Conservation (phyloP, 179 eudicot species). For the Vitellaria paradoxa region DNA sequence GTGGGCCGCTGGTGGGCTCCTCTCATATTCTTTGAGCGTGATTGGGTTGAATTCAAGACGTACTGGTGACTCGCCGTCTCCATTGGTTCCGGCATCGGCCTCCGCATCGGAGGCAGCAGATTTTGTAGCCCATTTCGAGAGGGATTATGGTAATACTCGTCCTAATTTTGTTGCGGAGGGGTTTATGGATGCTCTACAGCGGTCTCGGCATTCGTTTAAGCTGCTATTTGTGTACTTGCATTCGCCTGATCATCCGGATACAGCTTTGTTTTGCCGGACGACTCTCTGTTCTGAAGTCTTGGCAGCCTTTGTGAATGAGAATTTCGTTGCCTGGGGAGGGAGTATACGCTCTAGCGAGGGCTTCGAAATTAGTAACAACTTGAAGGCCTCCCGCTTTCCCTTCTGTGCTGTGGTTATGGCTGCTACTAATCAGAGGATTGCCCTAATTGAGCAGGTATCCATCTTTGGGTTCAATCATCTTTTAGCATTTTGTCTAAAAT, state of each 20-base stretch:
- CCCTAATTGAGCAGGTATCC: conserved; percentile 84
- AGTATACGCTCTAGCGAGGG: conserved; percentile 82
- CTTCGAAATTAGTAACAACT: conserved; percentile 95
- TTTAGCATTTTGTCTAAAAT: neutral
- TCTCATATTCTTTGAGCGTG: conserved; percentile 64
- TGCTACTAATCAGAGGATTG: conserved; percentile 87
- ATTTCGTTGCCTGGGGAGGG: conserved; percentile 91
- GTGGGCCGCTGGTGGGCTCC: conserved; percentile 77
- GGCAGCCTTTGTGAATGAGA: conserved; percentile 74
- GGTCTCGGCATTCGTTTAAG: conserved; percentile 70
- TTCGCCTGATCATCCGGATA: conserved; percentile 90
- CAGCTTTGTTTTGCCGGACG: conserved; percentile 59
- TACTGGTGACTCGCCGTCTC: conserved; percentile 32
- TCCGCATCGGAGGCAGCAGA: conserved; percentile 58
- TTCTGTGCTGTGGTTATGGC: conserved; percentile 98
- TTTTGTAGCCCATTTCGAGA: conserved; percentile 61
- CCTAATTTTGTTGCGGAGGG: conserved; percentile 74
- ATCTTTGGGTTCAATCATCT: neutral
- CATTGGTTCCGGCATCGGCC: conserved; percentile 45
- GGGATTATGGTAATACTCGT: conserved; percentile 49
- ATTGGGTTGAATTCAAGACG: conserved; percentile 43
- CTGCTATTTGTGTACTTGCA: conserved; percentile 84
- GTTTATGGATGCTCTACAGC: conserved; percentile 92
- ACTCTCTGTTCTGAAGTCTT: conserved; percentile 60
- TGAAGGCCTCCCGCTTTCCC: conserved; percentile 90